Evolutionary conservation across 1,284 basidiomycete genomes (phyloP).

Genomic region (Apiotrichum gracile): DNA sequence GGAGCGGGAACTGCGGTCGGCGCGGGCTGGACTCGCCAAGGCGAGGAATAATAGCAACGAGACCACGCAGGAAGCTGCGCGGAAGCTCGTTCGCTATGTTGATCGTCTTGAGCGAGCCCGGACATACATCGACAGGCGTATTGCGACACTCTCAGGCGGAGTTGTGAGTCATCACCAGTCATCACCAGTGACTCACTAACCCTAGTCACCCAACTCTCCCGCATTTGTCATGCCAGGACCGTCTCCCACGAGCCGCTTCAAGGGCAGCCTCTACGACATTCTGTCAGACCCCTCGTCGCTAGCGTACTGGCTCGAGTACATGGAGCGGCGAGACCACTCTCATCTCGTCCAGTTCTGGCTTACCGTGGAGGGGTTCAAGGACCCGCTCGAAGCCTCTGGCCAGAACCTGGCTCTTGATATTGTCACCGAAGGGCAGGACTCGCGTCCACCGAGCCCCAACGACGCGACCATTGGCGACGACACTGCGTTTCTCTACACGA

Average conservation of each 20-base stretch:
- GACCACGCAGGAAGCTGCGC: conserved; percentile 3
- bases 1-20: conserved; percentile 74
- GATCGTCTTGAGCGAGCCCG: conserved; percentile 83
- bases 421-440: conserved; percentile 1
- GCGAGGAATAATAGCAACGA: conserved; percentile 12
- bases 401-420: conserved; percentile 30
- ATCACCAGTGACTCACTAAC: not conserved
- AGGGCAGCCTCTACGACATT: conserved; percentile 52
- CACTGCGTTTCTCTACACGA: conserved; percentile 73
- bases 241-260: not conserved
- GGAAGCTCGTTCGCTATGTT: conserved; percentile 62
- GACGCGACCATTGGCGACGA: conserved; percentile 56
- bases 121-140: conserved; percentile 75
- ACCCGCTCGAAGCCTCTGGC: conserved; percentile 79
- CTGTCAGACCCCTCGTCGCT: conserved; percentile 81
- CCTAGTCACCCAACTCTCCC: not conserved
- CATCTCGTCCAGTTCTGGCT: conserved; percentile 94
- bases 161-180: not conserved
- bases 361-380: conserved; percentile 93
- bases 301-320: conserved; percentile 95
- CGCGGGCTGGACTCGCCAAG: conserved; percentile 50
- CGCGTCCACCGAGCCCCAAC: not conserved
- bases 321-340: conserved; percentile 81
- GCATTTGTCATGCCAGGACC: not conserved
- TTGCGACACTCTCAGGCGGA: conserved; percentile 64